A percentile compares a stretch with the other conserved stretches of the same genome.
Conservation (phyloP, 108 stramenopile genomes). For the Schizochytrium sp. region DNA sequence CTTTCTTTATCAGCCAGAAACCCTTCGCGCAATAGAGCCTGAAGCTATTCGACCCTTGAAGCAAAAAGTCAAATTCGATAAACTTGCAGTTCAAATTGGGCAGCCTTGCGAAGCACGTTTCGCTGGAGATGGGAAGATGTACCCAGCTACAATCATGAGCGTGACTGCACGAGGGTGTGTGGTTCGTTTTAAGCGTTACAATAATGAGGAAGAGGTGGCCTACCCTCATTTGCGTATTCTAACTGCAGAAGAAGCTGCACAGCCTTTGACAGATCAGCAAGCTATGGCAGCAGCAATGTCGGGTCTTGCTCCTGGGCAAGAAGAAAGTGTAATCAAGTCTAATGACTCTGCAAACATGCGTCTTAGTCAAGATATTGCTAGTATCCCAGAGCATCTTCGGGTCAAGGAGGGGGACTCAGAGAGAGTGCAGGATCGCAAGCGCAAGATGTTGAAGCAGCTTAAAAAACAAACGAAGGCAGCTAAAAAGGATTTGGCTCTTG, state of each 20-base stretch:
- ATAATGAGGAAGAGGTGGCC: conserved; percentile 60
- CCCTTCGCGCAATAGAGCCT: not conserved
- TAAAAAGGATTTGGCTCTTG: conserved; percentile 24
- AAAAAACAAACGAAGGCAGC: conserved; percentile 41
- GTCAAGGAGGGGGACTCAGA: conserved; percentile 51
- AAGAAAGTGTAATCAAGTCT: not conserved
- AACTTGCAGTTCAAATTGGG: not conserved
- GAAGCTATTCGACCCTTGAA: not conserved
- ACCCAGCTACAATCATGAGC: not conserved
- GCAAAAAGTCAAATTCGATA: not conserved
- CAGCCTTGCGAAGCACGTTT: conserved; percentile 34
- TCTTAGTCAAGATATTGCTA: not conserved
- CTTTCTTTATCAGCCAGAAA: not conserved
- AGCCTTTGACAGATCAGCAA: not conserved
- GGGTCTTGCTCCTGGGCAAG: not conserved
- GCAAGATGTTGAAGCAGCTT: conserved; percentile 8
- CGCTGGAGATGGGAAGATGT: conserved; percentile 20
- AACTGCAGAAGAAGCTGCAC: not conserved
- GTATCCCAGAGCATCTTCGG: conserved; percentile 24
- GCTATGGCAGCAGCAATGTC: conserved; percentile 31
- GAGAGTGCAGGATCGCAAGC: conserved; percentile 6
- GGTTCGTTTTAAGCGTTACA: conserved; percentile 33
- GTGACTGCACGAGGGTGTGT: conserved; percentile 48
- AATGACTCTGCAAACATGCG: not conserved
- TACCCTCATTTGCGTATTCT: not conserved